phyloP scores from a whole-genome alignment of 2,329 filamentous ascomycete genomes.

The Beauveria caledonica region DNA sequence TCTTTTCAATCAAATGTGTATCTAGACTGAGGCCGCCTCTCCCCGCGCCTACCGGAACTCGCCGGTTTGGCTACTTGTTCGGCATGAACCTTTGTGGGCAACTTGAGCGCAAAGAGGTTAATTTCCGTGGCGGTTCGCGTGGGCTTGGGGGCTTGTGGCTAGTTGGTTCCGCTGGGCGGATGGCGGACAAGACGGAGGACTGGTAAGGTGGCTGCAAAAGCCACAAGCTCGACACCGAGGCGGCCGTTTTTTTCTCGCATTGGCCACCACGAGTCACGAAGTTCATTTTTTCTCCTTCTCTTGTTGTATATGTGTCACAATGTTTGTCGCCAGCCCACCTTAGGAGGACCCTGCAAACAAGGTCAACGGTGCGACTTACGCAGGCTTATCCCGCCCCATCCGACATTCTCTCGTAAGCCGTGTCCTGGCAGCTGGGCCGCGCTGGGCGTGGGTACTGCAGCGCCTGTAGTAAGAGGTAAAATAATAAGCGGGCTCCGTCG shows the following conservation, averaged over 20 bases:
- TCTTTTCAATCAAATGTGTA: no score
- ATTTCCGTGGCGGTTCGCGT: not conserved
- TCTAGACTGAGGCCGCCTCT: no score
- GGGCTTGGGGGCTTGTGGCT: not conserved
- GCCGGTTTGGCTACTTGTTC: not conserved
- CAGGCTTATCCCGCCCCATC: slow-evolving; percentile 7
- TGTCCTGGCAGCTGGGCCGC: not conserved
- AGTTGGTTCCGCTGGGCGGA: not conserved
- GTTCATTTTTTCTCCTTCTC: not conserved
- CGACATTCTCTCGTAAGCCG: slow-evolving; percentile 11
- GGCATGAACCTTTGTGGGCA: not conserved
- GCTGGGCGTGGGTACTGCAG: not conserved
- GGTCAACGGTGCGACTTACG: not conserved
- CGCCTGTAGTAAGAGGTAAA: slow-evolving; percentile 9
- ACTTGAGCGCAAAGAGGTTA: not conserved
- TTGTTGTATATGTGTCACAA: not conserved
- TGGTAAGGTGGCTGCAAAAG: not conserved
- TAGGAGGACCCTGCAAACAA: not conserved
- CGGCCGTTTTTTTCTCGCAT: not conserved
- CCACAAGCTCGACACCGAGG: not conserved
- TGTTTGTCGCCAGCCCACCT: not conserved
- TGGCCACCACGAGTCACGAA: not conserved
- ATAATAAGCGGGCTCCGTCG: slow-evolving; percentile 1
- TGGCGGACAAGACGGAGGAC: not conserved
- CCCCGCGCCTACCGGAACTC: not conserved